phyloP scores from a whole-genome alignment of 2,329 filamentous ascomycete species.

The Penicillium sp. region DNA sequence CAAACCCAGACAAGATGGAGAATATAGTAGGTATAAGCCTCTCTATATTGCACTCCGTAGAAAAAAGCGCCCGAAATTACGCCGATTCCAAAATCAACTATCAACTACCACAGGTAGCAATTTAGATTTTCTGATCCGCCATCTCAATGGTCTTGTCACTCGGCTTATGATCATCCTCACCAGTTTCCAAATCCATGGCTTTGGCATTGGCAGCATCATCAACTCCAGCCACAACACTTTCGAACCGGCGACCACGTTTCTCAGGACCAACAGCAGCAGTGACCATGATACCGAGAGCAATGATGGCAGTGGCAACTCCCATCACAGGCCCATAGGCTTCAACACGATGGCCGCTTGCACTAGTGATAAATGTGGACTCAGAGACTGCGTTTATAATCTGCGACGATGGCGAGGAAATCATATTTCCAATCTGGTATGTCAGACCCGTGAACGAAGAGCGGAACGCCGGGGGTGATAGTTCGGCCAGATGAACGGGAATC shows the following conservation, averaged over 20 bases:
- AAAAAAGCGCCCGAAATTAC: background rate
- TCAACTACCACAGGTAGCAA: background rate
- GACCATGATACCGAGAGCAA: slow-evolving; percentile 66
- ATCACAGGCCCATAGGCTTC: slow-evolving; percentile 74
- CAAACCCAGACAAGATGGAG: background rate
- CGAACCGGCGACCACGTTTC: slow-evolving; percentile 70
- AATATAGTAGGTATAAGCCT: background rate
- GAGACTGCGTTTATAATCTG: slow-evolving; percentile 77
- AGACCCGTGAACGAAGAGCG: slow-evolving; percentile 68
- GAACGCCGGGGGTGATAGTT: slow-evolving; percentile 70
- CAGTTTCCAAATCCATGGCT: slow-evolving; percentile 24
- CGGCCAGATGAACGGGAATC: slow-evolving; percentile 73
- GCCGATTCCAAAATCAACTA: background rate
- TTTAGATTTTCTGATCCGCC: slow-evolving; percentile 17
- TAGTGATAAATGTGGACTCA: slow-evolving; percentile 60
- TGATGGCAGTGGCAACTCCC: slow-evolving; percentile 75
- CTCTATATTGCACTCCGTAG: background rate
- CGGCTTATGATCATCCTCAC: slow-evolving; percentile 25
- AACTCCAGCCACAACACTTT: slow-evolving; percentile 53
- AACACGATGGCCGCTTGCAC: slow-evolving; percentile 56
- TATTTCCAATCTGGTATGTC: slow-evolving; percentile 74
- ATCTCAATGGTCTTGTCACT: slow-evolving; percentile 22
- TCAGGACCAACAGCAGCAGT: slow-evolving; percentile 72
- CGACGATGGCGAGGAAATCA: slow-evolving; percentile 58
- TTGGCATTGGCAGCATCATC: slow-evolving; percentile 19